Evolutionary conservation across 2,329 filamentous ascomycete species (phyloP), one percentile per base, ranked within the genome.

Genomic region (Aureobasidium subglaciale): DNA sequence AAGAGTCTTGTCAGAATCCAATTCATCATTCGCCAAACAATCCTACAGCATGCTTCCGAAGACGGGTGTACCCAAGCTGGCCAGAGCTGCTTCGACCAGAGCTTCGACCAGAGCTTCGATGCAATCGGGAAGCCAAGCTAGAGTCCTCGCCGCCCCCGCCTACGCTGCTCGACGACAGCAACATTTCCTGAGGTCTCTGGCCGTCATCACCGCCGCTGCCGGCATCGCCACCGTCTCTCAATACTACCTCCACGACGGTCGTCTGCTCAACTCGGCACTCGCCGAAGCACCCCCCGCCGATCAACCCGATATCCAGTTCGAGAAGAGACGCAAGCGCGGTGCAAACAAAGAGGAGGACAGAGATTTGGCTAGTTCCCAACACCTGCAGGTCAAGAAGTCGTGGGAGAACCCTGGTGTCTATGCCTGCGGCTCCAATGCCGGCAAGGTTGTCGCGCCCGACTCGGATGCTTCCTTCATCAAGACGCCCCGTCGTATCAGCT

Each of bases 401-500:
- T 80, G 83, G 76, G 82, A 84, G 70, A 85, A 88, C 58, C 92
- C 93, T 0, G 93, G 91, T 2, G 87, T 97, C 0, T 97, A 95
- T 71, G 84, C 87, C 5, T 99, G 93, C 92, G 93, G 93, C 0
- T 90, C 87, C 16, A 99, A 99, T 65, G 75, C 77, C 15, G 89
- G 90, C 58, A 81, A 81, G 63, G 91, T 96, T n/a, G 88, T 88
- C 34, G 90, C 91, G 38, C 90, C 91, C 1, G 84, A 87, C 60
- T 92, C 87, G 8, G 79, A 86, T 50, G 90, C 96, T 55, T 74
- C 76, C 27, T 80, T 85, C 59, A 78, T 97, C 68, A 96, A 95
- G 73, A 83, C 81, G 1, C 91, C 93, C 13, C 78, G 86, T 57
- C 80, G 90, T 58, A 83, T 97, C 64, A 63, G 79, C 0, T 93